Evolutionary conservation across 2,329 filamentous ascomycete genomes (phyloP).

Genomic region (Microdochium bolleyi): DNA sequence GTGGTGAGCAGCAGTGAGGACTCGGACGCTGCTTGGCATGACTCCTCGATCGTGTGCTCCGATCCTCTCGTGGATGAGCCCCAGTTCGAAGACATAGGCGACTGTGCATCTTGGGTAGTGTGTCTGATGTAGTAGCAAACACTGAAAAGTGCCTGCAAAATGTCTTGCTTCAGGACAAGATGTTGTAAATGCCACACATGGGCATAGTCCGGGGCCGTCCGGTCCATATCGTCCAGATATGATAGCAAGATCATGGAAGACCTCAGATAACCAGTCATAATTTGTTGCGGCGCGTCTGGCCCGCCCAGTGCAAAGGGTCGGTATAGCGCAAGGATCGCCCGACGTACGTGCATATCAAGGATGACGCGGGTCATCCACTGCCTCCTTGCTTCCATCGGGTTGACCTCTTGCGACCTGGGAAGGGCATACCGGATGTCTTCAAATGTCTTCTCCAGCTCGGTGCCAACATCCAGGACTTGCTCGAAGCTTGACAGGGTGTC

Average conservation of each 20-base stretch:
- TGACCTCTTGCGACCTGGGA: constrained; percentile 33
- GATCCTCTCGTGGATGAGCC: constrained; percentile 6
- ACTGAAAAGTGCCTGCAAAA: constrained; percentile 46
- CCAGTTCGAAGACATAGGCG: constrained; percentile 6
- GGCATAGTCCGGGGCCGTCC: constrained; percentile 33
- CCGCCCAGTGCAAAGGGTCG: constrained; percentile 46
- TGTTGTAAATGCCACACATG: constrained; percentile 44
- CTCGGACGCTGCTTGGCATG: constrained; percentile 15
- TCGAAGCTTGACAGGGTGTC: constrained; percentile 44
- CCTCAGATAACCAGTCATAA: constrained; percentile 42
- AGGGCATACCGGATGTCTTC: constrained; percentile 47
- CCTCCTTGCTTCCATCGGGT: constrained; percentile 35
- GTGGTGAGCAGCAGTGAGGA: constrained; percentile 17
- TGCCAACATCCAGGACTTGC: constrained; percentile 44
- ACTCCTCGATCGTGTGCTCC: constrained; percentile 11
- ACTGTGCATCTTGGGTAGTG: constrained; percentile 8
- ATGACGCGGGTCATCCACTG: constrained; percentile 43
- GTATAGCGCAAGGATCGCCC: constrained; percentile 44
- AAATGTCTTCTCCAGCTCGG: constrained; percentile 43
- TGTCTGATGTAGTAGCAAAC: constrained; percentile 46
- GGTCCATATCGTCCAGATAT: constrained; percentile 46
- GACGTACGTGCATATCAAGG: constrained; percentile 45
- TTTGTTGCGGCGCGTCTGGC: constrained; percentile 39
- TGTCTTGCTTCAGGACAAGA: constrained; percentile 43
- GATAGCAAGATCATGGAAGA: constrained; percentile 48